phyloP scores from a whole-genome alignment of 208 protist species.

The Leishmania amazonensis region DNA sequence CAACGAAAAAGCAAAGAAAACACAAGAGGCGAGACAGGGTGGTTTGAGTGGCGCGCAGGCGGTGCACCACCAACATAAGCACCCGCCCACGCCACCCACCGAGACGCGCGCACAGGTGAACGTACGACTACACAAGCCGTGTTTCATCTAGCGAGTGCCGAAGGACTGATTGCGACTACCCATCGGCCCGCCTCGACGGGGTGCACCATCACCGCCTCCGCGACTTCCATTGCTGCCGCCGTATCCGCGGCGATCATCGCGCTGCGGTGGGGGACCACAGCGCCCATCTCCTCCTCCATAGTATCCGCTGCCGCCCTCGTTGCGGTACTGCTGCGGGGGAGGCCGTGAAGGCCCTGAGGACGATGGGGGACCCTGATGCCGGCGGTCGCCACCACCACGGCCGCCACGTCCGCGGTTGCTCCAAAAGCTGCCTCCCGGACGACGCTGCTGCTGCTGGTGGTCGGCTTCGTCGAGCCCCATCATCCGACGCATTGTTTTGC shows the following conservation, averaged over 20 bases:
- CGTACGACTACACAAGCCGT: not conserved
- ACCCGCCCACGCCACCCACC: not conserved
- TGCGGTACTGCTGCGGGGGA: conserved; percentile 6
- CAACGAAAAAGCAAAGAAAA: not conserved
- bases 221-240: conserved; percentile 1
- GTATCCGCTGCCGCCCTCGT: conserved; percentile 5
- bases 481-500: conserved; percentile 73
- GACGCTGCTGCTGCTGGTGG: not conserved
- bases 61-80: not conserved
- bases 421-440: conserved; percentile 13
- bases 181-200: conserved; percentile 24
- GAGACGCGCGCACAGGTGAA: not conserved
- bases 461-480: conserved; percentile 47
- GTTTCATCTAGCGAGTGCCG: conserved; percentile 13
- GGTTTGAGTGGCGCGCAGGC: not conserved
- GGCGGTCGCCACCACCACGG: conserved; percentile 2
- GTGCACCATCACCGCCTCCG: conserved; percentile 16
- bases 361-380: conserved; percentile 3
- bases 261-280: not conserved
- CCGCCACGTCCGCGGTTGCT: conserved; percentile 19
- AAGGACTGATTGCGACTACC: conserved; percentile 19
- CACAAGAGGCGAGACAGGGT: not conserved
- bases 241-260: conserved; percentile 8
- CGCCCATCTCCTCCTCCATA: conserved; percentile 15
- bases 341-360: not conserved